Conservation (phyloP, 805 yeast genomes). For the Phaffomyces opuntiae region DNA sequence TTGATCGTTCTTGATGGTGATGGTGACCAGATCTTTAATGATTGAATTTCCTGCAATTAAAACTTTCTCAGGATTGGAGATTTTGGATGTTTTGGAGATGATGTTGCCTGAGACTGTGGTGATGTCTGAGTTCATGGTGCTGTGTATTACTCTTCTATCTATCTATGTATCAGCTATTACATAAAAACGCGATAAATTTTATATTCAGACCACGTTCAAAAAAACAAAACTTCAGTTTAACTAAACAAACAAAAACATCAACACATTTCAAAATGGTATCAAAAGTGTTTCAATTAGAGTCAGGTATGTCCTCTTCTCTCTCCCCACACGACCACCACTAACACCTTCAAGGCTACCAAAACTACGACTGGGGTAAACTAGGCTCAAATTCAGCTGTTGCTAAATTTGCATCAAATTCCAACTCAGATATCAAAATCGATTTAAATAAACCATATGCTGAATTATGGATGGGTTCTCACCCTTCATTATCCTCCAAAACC, state of each 20-base stretch:
- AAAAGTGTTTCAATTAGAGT: constrained; percentile 33
- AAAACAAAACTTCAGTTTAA: neutral
- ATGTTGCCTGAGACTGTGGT: constrained; percentile 48
- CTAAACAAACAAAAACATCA: neutral
- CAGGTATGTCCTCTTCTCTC: constrained; percentile 25
- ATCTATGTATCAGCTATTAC: neutral
- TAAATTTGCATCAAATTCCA: constrained; percentile 67
- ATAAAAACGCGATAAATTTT: neutral
- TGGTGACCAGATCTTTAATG: constrained; percentile 22
- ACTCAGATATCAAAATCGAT: constrained; percentile 54
- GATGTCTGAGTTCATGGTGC: constrained; percentile 24
- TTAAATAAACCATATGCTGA: constrained; percentile 90
- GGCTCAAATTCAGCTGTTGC: constrained; percentile 89
- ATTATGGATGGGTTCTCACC: constrained; percentile 99
- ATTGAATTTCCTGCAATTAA: constrained; percentile 42
- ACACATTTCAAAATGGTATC: constrained; percentile 20
- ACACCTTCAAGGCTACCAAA: constrained; percentile 48
- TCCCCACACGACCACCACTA: neutral
- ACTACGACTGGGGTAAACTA: constrained; percentile 83
- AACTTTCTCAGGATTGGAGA: constrained; percentile 37
- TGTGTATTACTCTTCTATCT: neutral
- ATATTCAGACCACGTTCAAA: neutral
- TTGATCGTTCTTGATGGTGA: constrained; percentile 12
- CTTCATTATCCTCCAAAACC: constrained; percentile 73
- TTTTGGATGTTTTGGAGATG: constrained; percentile 36